Evolutionary conservation across 2,329 filamentous ascomycete genomes (phyloP).

Genomic region (Diaporthe destruens): DNA sequence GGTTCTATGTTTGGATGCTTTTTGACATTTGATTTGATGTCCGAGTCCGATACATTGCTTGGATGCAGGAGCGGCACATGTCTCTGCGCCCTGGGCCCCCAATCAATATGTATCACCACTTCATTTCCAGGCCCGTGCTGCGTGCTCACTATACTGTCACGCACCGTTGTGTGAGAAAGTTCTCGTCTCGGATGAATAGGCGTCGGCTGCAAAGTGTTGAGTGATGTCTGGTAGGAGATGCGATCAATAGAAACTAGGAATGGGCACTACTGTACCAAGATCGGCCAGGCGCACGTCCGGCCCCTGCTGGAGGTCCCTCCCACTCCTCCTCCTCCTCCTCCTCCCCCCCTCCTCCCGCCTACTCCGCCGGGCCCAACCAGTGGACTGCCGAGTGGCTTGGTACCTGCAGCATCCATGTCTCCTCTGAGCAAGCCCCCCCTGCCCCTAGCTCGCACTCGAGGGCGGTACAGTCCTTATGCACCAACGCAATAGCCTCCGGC

Average conservation of each 20-base stretch:
- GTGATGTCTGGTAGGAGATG: conserved; percentile 5
- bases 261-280: conserved; percentile 24
- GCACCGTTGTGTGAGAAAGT: conserved; percentile 11
- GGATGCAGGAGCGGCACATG: conserved; percentile 7
- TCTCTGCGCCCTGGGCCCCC: conserved; percentile 13
- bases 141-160: background rate
- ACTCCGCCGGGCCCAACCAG: background rate
- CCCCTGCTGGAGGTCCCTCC: background rate
- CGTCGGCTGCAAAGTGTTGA: background rate
- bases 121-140: conserved; percentile 10
- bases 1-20: background rate
- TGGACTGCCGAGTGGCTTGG: conserved; percentile 19
- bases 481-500: conserved; percentile 8
- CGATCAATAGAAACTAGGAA: conserved; percentile 3
- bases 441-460: background rate
- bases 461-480: background rate
- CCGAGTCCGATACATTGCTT: background rate
- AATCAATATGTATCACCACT: conserved; percentile 18
- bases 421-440: background rate
- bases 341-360: background rate
- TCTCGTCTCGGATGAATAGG: conserved; percentile 29
- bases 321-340: conserved; percentile 9
- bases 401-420: conserved; percentile 32
- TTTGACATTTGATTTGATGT: conserved; percentile 18
- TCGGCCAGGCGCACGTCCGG: conserved; percentile 1